Evolutionary conservation across 352 stramenopile genomes (phyloP).

Genomic region (Pythium graminicola): DNA sequence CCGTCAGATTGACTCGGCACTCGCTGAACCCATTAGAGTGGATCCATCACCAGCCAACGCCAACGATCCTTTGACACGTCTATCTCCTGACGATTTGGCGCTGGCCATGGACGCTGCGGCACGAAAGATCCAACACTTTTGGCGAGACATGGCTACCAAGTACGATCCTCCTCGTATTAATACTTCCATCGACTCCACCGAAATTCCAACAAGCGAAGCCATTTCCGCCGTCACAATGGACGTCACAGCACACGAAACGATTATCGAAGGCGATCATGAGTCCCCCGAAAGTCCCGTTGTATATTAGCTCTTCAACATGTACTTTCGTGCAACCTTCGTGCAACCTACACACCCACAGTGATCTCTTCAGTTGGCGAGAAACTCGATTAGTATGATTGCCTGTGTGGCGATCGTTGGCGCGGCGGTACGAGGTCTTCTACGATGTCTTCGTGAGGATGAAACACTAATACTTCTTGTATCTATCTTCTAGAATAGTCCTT

Average conservation of each 20-base stretch:
- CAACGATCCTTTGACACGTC: not conserved
- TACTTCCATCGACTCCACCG: not conserved
- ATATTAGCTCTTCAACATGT: constrained; percentile 11
- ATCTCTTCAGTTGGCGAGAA: not conserved
- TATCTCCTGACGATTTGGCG: constrained; percentile 9
- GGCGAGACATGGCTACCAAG: constrained; percentile 23
- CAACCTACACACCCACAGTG: constrained; percentile 12
- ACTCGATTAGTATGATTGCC: constrained; percentile 76
- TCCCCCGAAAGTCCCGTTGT: constrained; percentile 7
- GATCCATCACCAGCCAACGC: not conserved
- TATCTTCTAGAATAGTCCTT: constrained; percentile 53
- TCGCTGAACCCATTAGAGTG: not conserved
- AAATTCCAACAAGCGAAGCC: too few species aligned
- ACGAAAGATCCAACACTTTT: constrained; percentile 26
- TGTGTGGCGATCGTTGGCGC: constrained; percentile 77
- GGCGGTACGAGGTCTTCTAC: constrained; percentile 34
- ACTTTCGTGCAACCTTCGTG: constrained; percentile 23
- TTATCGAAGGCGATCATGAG: not conserved
- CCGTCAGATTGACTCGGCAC: constrained; percentile 8
- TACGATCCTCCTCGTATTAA: constrained; percentile 1
- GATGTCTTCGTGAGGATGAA: not conserved
- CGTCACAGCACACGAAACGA: too few species aligned
- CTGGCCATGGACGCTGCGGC: constrained; percentile 24
- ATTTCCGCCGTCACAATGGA: too few species aligned
- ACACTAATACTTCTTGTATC: not conserved